Conservation (phyloP, 495 filamentous ascomycete species). For the Niebla homalea region DNA sequence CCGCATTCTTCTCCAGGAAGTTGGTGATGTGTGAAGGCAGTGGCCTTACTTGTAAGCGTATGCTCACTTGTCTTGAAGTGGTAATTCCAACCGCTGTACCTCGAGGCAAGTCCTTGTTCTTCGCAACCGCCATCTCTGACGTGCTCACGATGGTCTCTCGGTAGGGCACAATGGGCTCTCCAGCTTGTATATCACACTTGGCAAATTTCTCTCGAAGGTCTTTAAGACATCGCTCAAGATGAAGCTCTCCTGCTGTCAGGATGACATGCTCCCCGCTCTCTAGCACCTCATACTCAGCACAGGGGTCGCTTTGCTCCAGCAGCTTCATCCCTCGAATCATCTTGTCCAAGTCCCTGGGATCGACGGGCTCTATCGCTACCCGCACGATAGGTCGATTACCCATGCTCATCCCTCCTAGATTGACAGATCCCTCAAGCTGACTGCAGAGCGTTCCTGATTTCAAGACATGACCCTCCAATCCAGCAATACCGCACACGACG, state of each 20-base stretch:
- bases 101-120: conserved; percentile 74
- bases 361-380: conserved; percentile 81
- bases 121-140: conserved; percentile 81
- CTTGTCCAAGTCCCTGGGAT: conserved; percentile 77
- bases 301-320: conserved; percentile 89
- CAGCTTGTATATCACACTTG: conserved; percentile 86
- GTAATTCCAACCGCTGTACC: conserved; percentile 64
- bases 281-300: conserved; percentile 88
- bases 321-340: conserved; percentile 83
- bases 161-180: conserved; percentile 90
- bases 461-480: conserved; percentile 78
- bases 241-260: conserved; percentile 83
- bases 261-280: conserved; percentile 92
- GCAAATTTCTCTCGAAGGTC: conserved; percentile 91
- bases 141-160: conserved; percentile 79
- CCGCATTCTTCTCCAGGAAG: conserved; percentile 67
- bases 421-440: conserved; percentile 76
- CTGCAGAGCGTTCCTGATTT: conserved; percentile 93
- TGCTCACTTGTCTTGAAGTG: conserved; percentile 68
- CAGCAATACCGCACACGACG: conserved; percentile 90
- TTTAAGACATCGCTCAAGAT: conserved; percentile 87
- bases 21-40: conserved; percentile 69
- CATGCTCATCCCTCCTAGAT: conserved; percentile 75
- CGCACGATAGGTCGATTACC: conserved; percentile 80
- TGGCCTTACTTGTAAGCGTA: conserved; percentile 68